Base-by-base conservation (phyloP, 805 yeast species). In the Crinitomyces ghanaensis region DNA sequence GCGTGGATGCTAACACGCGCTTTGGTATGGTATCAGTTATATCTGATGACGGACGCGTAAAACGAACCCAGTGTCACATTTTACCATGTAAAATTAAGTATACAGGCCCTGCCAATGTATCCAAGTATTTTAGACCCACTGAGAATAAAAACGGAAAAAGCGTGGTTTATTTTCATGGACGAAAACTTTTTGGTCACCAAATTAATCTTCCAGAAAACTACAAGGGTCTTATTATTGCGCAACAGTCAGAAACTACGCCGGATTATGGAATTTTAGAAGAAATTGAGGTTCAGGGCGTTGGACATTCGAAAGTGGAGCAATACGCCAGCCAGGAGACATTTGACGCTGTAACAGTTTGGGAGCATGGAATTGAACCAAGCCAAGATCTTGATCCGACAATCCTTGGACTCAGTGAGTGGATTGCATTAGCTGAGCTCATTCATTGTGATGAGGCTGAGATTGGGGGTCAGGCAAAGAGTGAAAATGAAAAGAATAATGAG, bases 371-470 rank as follows among this genome's bases (percentile, higher is more conserved):
- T n/a, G 51, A 49, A 22, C 20, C 33, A 1, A 15, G 25, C n/a
- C 53, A 53, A 7, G 42, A 39, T 16, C 30, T 22, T 3, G 53
- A 49, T 30, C 49, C 51, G 12, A 49, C 49, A 48, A 37, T 43
- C n/a, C 20, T 44, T n/a, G 51, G 51, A 9, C 31, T 44, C 13
- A 21, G 20, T 6, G 53, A 49, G 21, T 39, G 48, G 53, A 33
- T 42, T 5, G 21, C 33, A 12, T 33, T 49, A 2, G n/a, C n/a
- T n/a, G n/a, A n/a, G n/a, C n/a, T n/a, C n/a, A n/a, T n/a, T n/a
- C n/a, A n/a, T n/a, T n/a, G n/a, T n/a, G n/a, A n/a, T n/a, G n/a
- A n/a, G n/a, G n/a, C n/a, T n/a, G n/a, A n/a, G n/a, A n/a, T n/a
- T n/a, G n/a, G n/a, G n/a, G n/a, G n/a, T n/a, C n/a, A n/a, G n/a